Percentiles rank a stretch among this genome's conserved stretches.
Conservation (phyloP, 2,329 filamentous ascomycete species). For the Hypomyces rosellus region DNA sequence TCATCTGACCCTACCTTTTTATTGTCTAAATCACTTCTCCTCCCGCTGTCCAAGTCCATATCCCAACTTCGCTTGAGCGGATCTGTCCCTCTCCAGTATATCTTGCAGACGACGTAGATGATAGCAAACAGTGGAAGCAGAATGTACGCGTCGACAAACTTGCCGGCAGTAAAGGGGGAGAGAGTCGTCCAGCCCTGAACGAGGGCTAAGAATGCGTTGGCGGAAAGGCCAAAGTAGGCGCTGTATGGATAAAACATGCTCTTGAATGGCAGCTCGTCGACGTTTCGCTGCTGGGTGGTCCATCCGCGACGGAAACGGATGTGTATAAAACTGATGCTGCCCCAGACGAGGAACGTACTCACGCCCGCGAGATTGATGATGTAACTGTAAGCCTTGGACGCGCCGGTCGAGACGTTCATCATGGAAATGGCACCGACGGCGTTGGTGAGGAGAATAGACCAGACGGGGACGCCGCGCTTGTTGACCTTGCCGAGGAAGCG, state of each 20-base stretch:
- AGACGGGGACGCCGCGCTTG: slow-evolving; percentile 54
- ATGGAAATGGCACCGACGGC: slow-evolving; percentile 65
- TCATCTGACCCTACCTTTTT: slow-evolving; percentile 24
- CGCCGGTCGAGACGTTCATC: slow-evolving; percentile 66
- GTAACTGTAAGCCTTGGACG: slow-evolving; percentile 58
- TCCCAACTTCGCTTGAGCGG: slow-evolving; percentile 43
- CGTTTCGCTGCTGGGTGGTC: slow-evolving; percentile 48
- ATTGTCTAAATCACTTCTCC: slow-evolving; percentile 49
- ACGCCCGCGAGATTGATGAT: slow-evolving; percentile 66
- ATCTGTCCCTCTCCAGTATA: slow-evolving; percentile 45
- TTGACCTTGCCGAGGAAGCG: slow-evolving; percentile 62
- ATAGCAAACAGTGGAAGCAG: slow-evolving; percentile 52
- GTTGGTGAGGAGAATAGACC: slow-evolving; percentile 62
- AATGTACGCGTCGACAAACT: slow-evolving; percentile 60
- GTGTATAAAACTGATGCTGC: slow-evolving; percentile 61
- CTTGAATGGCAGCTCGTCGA: slow-evolving; percentile 49
- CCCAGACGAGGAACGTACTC: slow-evolving; percentile 68
- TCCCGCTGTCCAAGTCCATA: slow-evolving; percentile 51
- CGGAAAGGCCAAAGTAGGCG: slow-evolving; percentile 51
- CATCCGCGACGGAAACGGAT: slow-evolving; percentile 64
- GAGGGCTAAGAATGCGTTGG: slow-evolving; percentile 54
- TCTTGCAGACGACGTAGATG: slow-evolving; percentile 51
- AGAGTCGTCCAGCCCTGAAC: slow-evolving; percentile 57
- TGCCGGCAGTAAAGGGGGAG: slow-evolving; percentile 49
- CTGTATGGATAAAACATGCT: slow-evolving; percentile 51